Evolutionary conservation across 345 rosid genomes (phyloP), one percentile per base, ranked within the genome.

Genomic region (Rhodomyrtus tomentosa): DNA sequence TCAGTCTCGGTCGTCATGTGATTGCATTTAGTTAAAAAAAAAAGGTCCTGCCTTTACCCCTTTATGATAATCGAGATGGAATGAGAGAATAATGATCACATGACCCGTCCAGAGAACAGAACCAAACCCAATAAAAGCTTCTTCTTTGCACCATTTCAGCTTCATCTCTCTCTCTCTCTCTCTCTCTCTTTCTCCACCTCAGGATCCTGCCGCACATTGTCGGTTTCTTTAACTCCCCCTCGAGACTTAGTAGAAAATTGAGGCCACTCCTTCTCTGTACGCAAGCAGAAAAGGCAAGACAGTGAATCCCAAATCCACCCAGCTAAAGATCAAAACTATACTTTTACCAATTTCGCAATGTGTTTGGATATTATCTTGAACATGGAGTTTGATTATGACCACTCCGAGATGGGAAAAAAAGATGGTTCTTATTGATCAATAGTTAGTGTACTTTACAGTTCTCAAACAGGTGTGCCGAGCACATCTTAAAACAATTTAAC

Each of bases 81-180:
- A 45, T n/a, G 32, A 15, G 68, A 36, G 38, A 52, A 55, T 42
- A 27, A n/a, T 50, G 84, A 74, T 59, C 84, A 59, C 84, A 83
- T 83, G 84, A 49, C 55, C 80, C 3, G 84, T 45, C 45, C 79
- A 36, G 13, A 10, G 79, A 36, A 36, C 79, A 5, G 45, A 68
- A 45, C 36, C 79, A 36, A 36, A 36, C 80, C 80, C 54, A 59
- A 82, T 45, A 55, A 32, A 50, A 25, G 51, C n/a, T 48, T 25
- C 49, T 82, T 82, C 76, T 21, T 6, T 55, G 32, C 50, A 4
- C 84, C 51, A 22, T 15, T 53, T 82, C 51, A 10, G 74, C 54
- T 55, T 24, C n/a, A 13, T 68, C 45, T 62, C 74, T 29, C 74
- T 62, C 74, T 58, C 72, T 58, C 72, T 58, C 72, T 54, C 56